These are phyloP conservation scores for Fonsecaea pedrosoi DNA, from an alignment of 2,329 filamentous ascomycete species.

Conservation along the genomic window DNA sequence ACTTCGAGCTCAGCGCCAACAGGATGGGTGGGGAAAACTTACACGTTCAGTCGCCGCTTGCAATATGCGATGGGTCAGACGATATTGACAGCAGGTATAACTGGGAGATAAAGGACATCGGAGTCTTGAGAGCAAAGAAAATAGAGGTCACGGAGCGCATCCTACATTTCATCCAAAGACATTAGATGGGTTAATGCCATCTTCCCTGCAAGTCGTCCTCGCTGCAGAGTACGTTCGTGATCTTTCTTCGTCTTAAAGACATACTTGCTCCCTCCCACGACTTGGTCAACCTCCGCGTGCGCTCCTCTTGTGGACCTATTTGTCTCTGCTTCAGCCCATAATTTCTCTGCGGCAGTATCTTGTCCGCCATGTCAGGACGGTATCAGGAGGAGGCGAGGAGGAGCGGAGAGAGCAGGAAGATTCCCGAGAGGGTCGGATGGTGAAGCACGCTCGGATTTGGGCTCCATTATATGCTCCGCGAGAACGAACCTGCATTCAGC, in stretches of 20 bases:
- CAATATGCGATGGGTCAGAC: too few species aligned
- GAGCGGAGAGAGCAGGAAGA: background rate
- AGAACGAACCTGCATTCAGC: background rate
- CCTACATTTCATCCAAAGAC: too few species aligned
- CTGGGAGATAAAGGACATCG: too few species aligned
- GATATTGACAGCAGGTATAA: too few species aligned
- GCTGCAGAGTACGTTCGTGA: background rate
- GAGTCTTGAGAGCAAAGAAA: too few species aligned
- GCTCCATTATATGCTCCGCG: background rate
- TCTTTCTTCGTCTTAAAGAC: constrained; percentile 7
- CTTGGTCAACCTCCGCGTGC: constrained; percentile 1
- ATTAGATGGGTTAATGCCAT: too few species aligned
- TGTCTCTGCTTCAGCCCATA: constrained; percentile 7
- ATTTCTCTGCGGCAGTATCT: constrained; percentile 1
- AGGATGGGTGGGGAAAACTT: too few species aligned
- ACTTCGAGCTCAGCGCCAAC: too few species aligned
- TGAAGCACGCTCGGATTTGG: background rate
- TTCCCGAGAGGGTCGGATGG: background rate
- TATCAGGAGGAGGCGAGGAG: background rate
- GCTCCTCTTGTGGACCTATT: constrained; percentile 8
- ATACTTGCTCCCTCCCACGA: background rate
- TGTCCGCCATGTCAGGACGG: background rate
- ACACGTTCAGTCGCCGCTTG: too few species aligned
- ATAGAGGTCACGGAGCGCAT: too few species aligned
- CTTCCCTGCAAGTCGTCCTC: too few species aligned